Base-by-base conservation (phyloP, 768 basidiomycete species). In the Ephemerocybe angulata region DNA sequence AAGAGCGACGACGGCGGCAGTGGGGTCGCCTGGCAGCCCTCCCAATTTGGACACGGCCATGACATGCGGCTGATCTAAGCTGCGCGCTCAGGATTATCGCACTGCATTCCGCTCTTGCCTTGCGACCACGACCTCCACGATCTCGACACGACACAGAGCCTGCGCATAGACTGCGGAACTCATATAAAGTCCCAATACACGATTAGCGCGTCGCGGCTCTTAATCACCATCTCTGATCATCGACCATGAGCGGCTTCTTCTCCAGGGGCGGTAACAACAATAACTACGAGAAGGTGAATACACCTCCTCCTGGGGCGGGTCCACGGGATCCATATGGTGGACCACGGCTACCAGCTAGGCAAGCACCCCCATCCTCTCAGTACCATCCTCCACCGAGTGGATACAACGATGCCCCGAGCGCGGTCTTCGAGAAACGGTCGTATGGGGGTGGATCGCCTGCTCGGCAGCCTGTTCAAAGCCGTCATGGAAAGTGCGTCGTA, bases 381-480 rank as follows among this genome's bases (percentile, higher is more conserved):
- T 72, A 76, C 59, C 64, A 69, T 46, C 61, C 71, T 42, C 69
- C 77, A 12, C 65, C 69, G 35, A 68, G 62, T n/a, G 60, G 57
- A 1, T 85, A 85, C 63, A 84, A 83, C 57, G 83, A 84, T 61
- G 77, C 82, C 1, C 72, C 79, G 4, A 62, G 58, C 33, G 60
- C 72, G 13, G 52, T 76, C n/a, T 83, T 82, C 53, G 82, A 84
- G 63, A 83, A 82, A 60, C 69, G 75, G 43, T 57, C 46, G 8
- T 24, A 51, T 40, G 27, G 44, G 8, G 57, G 57, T 21, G 56
- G 53, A 33, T 56, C 56, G 15, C 60, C 46, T 43, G 19, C 24
- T 4, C 21, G 46, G 40, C 61, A 56, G 25, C 56, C 52, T 21
- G 51, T 56, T 38, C 67, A 61, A 58, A 56, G 60, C 54, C 56